A percentile compares a stretch with the other conserved stretches of the same genome.
Conservation (phyloP, 2,329 filamentous ascomycete genomes). For the Lachnellula subtilissima region DNA sequence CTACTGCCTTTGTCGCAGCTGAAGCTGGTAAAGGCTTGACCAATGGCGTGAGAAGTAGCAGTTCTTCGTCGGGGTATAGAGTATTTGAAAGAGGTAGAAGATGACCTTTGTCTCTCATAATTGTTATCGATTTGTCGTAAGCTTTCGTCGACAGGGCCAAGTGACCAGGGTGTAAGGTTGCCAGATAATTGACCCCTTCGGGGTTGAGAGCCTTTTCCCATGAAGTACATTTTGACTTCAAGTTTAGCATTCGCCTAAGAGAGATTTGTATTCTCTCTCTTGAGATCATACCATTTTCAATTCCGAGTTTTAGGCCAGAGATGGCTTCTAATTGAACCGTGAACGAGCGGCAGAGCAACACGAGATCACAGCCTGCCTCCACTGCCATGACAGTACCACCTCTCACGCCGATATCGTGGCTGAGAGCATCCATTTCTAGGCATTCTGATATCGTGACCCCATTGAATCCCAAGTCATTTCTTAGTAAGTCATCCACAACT, state of each 20-base stretch:
- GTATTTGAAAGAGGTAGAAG: conserved; percentile 77
- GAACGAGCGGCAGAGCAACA: conserved; percentile 83
- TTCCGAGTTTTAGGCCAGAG: conserved; percentile 78
- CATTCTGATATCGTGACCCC: conserved; percentile 95
- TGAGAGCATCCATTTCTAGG: conserved; percentile 92
- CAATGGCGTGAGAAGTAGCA: conserved; percentile 82
- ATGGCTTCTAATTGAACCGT: conserved; percentile 88
- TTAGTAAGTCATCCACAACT: conserved; percentile 82
- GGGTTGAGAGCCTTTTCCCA: conserved; percentile 92
- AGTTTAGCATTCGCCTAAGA: conserved; percentile 66
- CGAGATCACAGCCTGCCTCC: conserved; percentile 89
- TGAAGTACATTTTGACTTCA: conserved; percentile 82
- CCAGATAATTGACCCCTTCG: conserved; percentile 69
- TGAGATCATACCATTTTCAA: conserved; percentile 86
- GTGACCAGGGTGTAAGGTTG: conserved; percentile 77
- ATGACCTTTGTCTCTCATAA: conserved; percentile 84
- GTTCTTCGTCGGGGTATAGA: conserved; percentile 77
- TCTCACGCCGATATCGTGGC: conserved; percentile 93
- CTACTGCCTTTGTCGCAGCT: conserved; percentile 67
- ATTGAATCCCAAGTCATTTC: conserved; percentile 83
- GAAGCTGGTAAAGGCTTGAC: conserved; percentile 92
- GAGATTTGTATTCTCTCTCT: conserved; percentile 77
- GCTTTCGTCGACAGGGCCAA: conserved; percentile 75
- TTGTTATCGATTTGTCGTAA: conserved; percentile 88
- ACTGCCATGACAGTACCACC: conserved; percentile 97